phyloP scores from a whole-genome alignment of 179 eudicot genomes.

The Corrigiola litoralis region DNA sequence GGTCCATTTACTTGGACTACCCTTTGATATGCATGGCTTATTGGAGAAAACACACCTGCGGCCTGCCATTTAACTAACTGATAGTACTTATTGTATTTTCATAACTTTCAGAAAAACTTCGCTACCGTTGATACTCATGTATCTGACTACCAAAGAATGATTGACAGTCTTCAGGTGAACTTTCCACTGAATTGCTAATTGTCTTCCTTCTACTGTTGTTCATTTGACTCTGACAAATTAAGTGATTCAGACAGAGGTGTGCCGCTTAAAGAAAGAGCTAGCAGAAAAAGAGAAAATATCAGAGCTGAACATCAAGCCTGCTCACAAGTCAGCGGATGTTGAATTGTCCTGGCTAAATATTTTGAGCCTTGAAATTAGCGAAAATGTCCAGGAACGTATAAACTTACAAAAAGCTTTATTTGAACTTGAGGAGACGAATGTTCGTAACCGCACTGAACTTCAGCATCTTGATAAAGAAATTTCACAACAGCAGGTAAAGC shows the following conservation, averaged over 20 bases:
- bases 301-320: slow-evolving; percentile 48
- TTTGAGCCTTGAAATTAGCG: slow-evolving; percentile 74
- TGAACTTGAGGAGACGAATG: slow-evolving; percentile 78
- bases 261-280: slow-evolving; percentile 60
- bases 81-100: background rate
- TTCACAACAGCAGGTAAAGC: slow-evolving; percentile 61
- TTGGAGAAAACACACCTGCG: background rate
- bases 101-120: slow-evolving; percentile 58
- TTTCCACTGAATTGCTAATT: background rate
- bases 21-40: background rate
- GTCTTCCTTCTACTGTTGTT: slow-evolving; percentile 1
- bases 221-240: background rate
- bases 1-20: background rate
- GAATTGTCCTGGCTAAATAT: slow-evolving; percentile 65
- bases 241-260: slow-evolving; percentile 58
- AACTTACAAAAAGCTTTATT: slow-evolving; percentile 79
- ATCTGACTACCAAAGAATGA: slow-evolving; percentile 84
- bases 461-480: slow-evolving; percentile 77
- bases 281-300: slow-evolving; percentile 74
- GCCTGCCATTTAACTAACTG: background rate
- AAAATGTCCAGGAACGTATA: slow-evolving; percentile 84
- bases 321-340: slow-evolving; percentile 58
- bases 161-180: slow-evolving; percentile 73
- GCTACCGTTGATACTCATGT: slow-evolving; percentile 66
- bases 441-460: slow-evolving; percentile 62